A percentile compares a stretch with the other conserved stretches of the same genome.
Evolutionary conservation across 2,329 filamentous ascomycete species (phyloP).

Genomic region (Botrytis elliptica): DNA sequence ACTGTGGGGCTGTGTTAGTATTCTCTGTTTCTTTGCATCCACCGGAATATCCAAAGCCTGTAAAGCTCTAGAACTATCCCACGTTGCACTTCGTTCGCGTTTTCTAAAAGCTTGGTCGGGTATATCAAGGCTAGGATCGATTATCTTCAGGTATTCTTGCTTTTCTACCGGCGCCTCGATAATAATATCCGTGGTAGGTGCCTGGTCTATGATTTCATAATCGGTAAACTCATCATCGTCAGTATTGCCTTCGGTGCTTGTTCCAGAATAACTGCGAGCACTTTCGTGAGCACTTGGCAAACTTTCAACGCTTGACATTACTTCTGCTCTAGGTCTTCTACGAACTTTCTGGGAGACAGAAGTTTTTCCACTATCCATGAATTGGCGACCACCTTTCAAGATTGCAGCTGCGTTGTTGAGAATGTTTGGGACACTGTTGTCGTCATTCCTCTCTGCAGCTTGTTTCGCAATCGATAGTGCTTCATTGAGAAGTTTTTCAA

Average conservation of each 20-base stretch:
- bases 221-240: constrained; percentile 18
- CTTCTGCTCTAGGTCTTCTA: constrained; percentile 1
- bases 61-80: constrained; percentile 20
- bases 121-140: neutral
- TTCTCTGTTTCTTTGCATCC: neutral
- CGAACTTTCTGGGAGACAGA: neutral
- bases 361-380: neutral
- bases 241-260: constrained; percentile 28
- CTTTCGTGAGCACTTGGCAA: constrained; percentile 36
- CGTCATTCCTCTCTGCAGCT: constrained; percentile 35
- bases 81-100: constrained; percentile 22
- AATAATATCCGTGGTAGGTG: neutral
- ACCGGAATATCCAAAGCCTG: neutral
- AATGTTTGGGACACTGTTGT: constrained; percentile 26
- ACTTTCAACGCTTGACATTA: constrained; percentile 25
- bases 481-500: constrained; percentile 41
- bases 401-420: constrained; percentile 31
- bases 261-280: constrained; percentile 29
- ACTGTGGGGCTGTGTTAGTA: constrained; percentile 3
- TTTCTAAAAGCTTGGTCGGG: constrained; percentile 3
- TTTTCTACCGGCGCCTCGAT: neutral
- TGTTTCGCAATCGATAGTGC: constrained; percentile 41
- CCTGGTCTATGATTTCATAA: neutral
- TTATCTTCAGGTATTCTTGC: neutral
- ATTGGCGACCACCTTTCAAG: constrained; percentile 29